These are phyloP conservation scores for Leccinum uliginosum DNA, from an alignment of 768 basidiomycete genomes.

Conservation along the genomic window DNA sequence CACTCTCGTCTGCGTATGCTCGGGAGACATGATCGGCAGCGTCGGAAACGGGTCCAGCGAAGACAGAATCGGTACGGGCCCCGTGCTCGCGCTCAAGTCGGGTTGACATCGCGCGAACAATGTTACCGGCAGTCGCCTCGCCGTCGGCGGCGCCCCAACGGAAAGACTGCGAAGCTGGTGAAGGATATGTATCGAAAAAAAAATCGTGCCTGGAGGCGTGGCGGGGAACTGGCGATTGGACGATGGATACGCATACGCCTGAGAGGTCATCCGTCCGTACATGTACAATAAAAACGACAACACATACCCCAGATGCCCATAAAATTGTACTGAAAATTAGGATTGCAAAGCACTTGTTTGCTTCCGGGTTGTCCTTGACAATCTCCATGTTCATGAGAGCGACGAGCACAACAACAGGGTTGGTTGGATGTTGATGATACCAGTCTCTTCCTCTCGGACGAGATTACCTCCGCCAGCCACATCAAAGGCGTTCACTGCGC, in stretches of 20 bases:
- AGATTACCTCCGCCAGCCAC: too few relatives aligned
- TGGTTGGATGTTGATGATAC: too few relatives aligned
- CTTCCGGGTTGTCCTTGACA: too few relatives aligned
- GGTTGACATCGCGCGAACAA: conserved; percentile 55
- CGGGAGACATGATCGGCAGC: conserved; percentile 7
- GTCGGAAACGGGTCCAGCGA: conserved; percentile 47
- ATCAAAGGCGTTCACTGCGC: too few relatives aligned
- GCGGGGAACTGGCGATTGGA: neutral
- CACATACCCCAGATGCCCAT: too few relatives aligned
- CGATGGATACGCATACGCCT: conserved; percentile 11
- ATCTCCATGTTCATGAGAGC: too few relatives aligned
- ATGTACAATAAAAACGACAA: too few relatives aligned
- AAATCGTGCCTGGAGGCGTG: conserved; percentile 25
- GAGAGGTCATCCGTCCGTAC: conserved; percentile 43
- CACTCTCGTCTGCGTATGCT: neutral
- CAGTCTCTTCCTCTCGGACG: too few relatives aligned
- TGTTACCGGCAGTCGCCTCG: conserved; percentile 33
- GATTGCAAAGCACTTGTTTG: too few relatives aligned
- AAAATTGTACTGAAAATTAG: too few relatives aligned
- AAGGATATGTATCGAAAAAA: conserved; percentile 25
- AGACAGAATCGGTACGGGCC: conserved; percentile 62
- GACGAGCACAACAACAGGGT: too few relatives aligned
- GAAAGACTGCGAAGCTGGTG: conserved; percentile 24
- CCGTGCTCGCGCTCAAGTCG: conserved; percentile 46
- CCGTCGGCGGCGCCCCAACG: conserved; percentile 19